phyloP scores from a whole-genome alignment of 495 filamentous ascomycete species.

The Aspergillus diversus region DNA sequence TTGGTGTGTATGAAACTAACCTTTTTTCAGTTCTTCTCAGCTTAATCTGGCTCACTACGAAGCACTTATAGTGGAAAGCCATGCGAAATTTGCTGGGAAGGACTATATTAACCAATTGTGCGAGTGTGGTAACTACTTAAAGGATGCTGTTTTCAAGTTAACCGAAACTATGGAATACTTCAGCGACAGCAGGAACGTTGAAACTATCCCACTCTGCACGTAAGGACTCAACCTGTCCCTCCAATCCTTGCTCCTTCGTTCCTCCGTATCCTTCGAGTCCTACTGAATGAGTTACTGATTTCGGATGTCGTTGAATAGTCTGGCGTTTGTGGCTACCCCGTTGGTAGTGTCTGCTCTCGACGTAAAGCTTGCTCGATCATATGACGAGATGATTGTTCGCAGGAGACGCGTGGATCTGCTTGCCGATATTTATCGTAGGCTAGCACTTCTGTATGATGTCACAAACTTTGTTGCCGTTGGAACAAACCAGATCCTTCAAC shows the following conservation, averaged over 20 bases:
- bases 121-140: slow-evolving; percentile 26
- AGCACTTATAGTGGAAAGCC: slow-evolving; percentile 29
- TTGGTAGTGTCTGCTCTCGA: slow-evolving; percentile 36
- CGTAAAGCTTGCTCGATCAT: slow-evolving; percentile 32
- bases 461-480: slow-evolving; percentile 34
- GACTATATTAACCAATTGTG: slow-evolving; percentile 20
- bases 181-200: slow-evolving; percentile 19
- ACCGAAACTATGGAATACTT: slow-evolving; percentile 33
- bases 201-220: slow-evolving; percentile 13
- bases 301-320: slow-evolving; percentile 13
- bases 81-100: slow-evolving; percentile 13
- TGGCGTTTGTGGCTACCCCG: slow-evolving; percentile 35
- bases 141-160: slow-evolving; percentile 24
- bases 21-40: slow-evolving; percentile 23
- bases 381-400: slow-evolving; percentile 19
- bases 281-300: too few relatives aligned
- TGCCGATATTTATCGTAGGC: slow-evolving; percentile 31
- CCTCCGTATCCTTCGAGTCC: not conserved
- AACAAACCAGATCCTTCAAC: slow-evolving; percentile 34
- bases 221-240: not conserved
- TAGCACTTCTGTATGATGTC: slow-evolving; percentile 33
- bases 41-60: slow-evolving; percentile 31
- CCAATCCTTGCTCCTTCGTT: not conserved
- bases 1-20: not conserved
- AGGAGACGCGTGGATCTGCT: slow-evolving; percentile 26